phyloP scores from a whole-genome alignment of 1,284 basidiomycete species.

The Sparassis latifolia region DNA sequence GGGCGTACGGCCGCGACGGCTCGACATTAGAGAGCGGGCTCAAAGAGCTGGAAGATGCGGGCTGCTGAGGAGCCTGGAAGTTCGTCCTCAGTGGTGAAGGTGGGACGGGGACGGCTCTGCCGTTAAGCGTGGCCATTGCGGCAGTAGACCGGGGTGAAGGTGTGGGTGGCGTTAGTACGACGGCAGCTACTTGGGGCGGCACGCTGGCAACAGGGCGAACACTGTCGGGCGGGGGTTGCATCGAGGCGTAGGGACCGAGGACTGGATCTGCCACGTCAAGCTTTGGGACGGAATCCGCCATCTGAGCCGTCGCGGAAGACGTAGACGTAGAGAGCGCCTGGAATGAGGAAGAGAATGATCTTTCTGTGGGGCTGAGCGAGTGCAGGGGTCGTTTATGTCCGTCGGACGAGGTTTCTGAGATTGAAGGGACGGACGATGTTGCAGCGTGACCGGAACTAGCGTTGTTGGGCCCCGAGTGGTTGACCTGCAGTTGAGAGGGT shows the following conservation, averaged over 20 bases:
- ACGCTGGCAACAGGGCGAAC: background rate
- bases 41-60: background rate
- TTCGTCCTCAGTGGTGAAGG: background rate
- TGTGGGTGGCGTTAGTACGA: conserved; percentile 1
- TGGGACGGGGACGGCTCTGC: background rate
- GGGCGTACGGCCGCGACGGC: conserved; percentile 16
- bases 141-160: background rate
- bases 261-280: conserved; percentile 14
- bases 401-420: background rate
- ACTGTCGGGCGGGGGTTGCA: conserved; percentile 2
- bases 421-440: too few relatives aligned
- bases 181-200: background rate
- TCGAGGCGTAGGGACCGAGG: conserved; percentile 13
- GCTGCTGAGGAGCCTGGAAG: background rate
- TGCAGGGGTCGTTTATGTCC: conserved; percentile 9
- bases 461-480: too few relatives aligned
- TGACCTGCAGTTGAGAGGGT: too few relatives aligned
- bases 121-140: background rate
- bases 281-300: conserved; percentile 1
- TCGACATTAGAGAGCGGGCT: conserved; percentile 10
- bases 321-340: conserved; percentile 9
- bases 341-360: conserved; percentile 7
- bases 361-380: conserved; percentile 10
- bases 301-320: conserved; percentile 4
- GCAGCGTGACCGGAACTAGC: too few relatives aligned